Evolutionary conservation across 2,329 filamentous ascomycete genomes (phyloP).

Genomic region (Peltaster fructicola): DNA sequence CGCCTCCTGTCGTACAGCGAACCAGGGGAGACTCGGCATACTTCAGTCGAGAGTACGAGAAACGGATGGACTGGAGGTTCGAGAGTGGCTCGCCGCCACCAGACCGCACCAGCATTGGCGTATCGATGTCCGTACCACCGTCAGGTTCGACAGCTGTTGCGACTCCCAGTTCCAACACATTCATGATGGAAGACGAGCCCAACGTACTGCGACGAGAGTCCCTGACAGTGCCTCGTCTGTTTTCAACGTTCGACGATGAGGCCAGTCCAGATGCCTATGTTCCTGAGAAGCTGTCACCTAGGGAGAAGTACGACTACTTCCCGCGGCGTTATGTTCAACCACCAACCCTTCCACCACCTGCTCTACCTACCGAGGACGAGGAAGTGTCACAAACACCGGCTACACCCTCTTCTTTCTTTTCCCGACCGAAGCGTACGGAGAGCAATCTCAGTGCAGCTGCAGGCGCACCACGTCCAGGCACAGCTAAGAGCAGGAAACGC

Average conservation of each 20-base stretch:
- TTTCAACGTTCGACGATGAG: no score
- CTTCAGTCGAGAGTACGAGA: conserved; percentile 5
- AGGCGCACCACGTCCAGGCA: conserved; percentile 1
- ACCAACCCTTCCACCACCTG: conserved; percentile 8
- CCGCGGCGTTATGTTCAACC: no score
- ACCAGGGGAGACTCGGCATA: conserved; percentile 10
- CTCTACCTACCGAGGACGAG: conserved; percentile 4
- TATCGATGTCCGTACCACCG: conserved; percentile 7
- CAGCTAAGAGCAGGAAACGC: no score
- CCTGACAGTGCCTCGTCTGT: conserved; percentile 10
- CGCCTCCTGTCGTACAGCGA: conserved; percentile 2
- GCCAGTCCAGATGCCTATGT: no score
- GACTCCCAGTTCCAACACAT: conserved; percentile 4
- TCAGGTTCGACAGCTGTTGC: conserved; percentile 3
- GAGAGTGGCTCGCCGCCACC: conserved; percentile 10
- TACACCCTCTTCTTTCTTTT: conserved; percentile 7
- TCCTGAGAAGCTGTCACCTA: no score
- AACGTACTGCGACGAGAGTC: no score
- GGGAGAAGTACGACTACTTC: no score
- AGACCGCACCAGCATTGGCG: conserved; percentile 6
- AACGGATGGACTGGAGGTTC: conserved; percentile 9
- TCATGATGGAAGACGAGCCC: conserved; percentile 2
- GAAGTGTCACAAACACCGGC: conserved; percentile 4
- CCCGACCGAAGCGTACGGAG: conserved; percentile 4
- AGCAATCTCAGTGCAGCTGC: conserved; percentile 3